Evolutionary conservation across 1,284 basidiomycete species (phyloP).

Genomic region (Pseudozyma tsukubaensis): DNA sequence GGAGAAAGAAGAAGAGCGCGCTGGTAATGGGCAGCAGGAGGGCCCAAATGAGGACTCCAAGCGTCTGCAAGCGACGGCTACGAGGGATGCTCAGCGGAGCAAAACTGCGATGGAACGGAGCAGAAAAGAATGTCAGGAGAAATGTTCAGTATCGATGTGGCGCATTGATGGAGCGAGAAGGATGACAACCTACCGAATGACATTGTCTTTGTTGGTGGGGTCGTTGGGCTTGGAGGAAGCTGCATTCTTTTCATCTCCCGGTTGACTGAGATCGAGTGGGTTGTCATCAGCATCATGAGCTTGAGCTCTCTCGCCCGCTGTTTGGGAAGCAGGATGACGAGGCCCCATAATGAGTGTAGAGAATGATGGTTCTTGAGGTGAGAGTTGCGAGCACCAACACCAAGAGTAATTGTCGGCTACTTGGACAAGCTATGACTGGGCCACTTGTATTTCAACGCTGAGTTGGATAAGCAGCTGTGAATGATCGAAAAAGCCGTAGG

Average conservation of each 20-base stretch:
- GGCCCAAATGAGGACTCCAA: conserved; percentile 83
- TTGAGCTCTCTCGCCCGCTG: conserved; percentile 34
- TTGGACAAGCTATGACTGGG: too few relatives aligned
- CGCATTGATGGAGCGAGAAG: not conserved
- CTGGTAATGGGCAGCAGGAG: conserved; percentile 79
- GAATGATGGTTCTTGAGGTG: too few relatives aligned
- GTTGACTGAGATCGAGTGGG: not conserved
- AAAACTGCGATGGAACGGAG: conserved; percentile 33
- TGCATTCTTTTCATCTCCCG: not conserved
- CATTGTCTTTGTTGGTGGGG: conserved; percentile 27
- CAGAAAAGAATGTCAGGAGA: not conserved
- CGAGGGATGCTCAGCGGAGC: conserved; percentile 62
- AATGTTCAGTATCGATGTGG: not conserved
- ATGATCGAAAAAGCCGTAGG: too few relatives aligned
- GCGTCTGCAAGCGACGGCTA: conserved; percentile 65
- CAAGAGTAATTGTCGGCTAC: too few relatives aligned
- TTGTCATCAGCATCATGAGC: conserved; percentile 29
- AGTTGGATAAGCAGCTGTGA: too few relatives aligned
- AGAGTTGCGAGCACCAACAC: too few relatives aligned
- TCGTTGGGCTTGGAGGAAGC: conserved; percentile 14
- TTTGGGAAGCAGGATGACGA: conserved; percentile 43
- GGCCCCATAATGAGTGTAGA: conserved; percentile 25
- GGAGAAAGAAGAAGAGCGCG: conserved; percentile 80
- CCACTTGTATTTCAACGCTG: too few relatives aligned
- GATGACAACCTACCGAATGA: conserved; percentile 24